Conservation (phyloP, 306 rosid species). For the Abrus precatorius region DNA sequence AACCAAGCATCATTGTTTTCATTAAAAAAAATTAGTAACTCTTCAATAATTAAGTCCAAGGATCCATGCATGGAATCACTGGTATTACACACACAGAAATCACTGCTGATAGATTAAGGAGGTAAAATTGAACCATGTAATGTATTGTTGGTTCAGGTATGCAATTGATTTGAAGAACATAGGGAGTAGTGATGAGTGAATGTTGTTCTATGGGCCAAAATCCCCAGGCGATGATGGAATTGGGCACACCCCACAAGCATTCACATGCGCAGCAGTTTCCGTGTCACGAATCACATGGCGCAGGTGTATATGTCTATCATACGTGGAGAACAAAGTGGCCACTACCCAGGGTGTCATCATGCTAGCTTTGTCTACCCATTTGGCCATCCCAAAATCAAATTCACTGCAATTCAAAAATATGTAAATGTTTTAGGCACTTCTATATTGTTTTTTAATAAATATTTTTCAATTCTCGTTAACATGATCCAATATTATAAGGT, state of each 20-base stretch:
- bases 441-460: too few relatives aligned
- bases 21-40: too few relatives aligned
- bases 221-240: not conserved
- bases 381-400: not conserved
- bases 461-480: too few relatives aligned
- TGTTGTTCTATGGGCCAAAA: constrained; percentile 19
- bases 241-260: constrained; percentile 26
- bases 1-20: too few relatives aligned
- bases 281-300: constrained; percentile 42
- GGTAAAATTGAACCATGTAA: not conserved
- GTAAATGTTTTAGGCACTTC: too few relatives aligned
- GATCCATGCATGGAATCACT: too few relatives aligned
- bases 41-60: too few relatives aligned
- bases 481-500: too few relatives aligned
- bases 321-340: constrained; percentile 26
- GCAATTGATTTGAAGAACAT: not conserved
- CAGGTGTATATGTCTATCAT: constrained; percentile 34
- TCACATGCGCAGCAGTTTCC: constrained; percentile 45
- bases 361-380: not conserved
- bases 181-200: constrained; percentile 22
- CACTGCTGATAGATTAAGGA: too few relatives aligned
- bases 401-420: not conserved
- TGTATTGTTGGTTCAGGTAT: not conserved
- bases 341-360: constrained; percentile 24
- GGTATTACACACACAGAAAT: too few relatives aligned